Conservation (phyloP, 495 filamentous ascomycete genomes). For the Mycothermus thermophilus region DNA sequence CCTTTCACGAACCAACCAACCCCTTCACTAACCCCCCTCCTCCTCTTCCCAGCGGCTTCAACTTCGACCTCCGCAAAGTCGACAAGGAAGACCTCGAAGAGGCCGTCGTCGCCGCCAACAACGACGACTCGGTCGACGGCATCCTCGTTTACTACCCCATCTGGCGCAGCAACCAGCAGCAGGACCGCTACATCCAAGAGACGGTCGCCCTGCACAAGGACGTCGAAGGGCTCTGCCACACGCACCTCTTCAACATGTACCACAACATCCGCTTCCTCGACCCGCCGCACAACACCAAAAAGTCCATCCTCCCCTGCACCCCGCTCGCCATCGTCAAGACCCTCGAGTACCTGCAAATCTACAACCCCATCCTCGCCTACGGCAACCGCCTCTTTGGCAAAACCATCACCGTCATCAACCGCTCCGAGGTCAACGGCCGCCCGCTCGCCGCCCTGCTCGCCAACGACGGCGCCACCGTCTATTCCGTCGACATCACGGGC, state of each 20-base stretch:
- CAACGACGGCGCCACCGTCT: slow-evolving; percentile 91
- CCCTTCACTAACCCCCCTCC: not conserved
- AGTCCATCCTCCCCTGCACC: slow-evolving; percentile 89
- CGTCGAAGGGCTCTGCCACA: slow-evolving; percentile 87
- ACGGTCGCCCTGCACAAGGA: slow-evolving; percentile 83
- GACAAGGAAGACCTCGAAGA: slow-evolving; percentile 82
- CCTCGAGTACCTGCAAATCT: slow-evolving; percentile 84
- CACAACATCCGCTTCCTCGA: slow-evolving; percentile 94
- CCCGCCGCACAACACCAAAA: slow-evolving; percentile 55
- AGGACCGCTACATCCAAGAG: slow-evolving; percentile 91
- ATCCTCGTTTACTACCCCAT: slow-evolving; percentile 99
- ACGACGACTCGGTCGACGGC: slow-evolving; percentile 63
- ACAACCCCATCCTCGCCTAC: slow-evolving; percentile 90
- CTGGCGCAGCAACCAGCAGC: slow-evolving; percentile 55
- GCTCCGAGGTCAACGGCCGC: slow-evolving; percentile 85
- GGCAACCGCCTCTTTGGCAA: slow-evolving; percentile 85
- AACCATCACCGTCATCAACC: slow-evolving; percentile 88
- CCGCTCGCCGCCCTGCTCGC: slow-evolving; percentile 89
- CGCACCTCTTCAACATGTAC: slow-evolving; percentile 98
- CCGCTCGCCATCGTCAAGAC: slow-evolving; percentile 93
- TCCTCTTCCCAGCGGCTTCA: slow-evolving; percentile 61
- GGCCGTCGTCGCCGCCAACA: slow-evolving; percentile 67
- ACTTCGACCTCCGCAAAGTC: slow-evolving; percentile 68
- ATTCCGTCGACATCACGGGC: slow-evolving; percentile 82
- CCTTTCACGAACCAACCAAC: too few species aligned